Base-by-base conservation (phyloP, 2,329 filamentous ascomycete species). In the Coccinonectria pachysandricola region DNA sequence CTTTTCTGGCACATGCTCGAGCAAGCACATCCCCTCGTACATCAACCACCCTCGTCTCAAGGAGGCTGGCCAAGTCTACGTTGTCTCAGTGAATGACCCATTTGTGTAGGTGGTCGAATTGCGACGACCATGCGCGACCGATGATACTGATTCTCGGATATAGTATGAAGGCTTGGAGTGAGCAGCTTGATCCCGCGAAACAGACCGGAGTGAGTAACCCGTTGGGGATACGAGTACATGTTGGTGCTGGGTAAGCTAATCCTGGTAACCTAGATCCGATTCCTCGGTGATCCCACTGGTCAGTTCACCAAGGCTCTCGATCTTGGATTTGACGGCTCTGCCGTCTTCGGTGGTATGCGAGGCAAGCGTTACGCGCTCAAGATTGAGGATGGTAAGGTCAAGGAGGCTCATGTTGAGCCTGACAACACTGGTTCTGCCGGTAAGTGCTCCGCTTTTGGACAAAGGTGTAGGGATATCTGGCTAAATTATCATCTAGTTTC, bases 61-160 rank as follows among this genome's bases (percentile, higher is more conserved):
- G 60, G 66, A 78, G 34, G 84, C 82, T 15, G 87, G 86, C 24
- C 68, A 80, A 47, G 82, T 94, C 23, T 93, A 92, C 48, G 84
- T 96, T 20, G 75, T 96, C 30, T 77, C 82, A 10, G 87, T 95
- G 51, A 96, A 96, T 53, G 88, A 96, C 53, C 74, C 86, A 12
- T 95, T 95, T 53, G 87, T 94, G 82, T 92, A 65, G 59, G 81
- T 60, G 21, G 15, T 9, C 3, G 12, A 3, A 8, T 7, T n/a
- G 12, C 5, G 14, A 26, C n/a, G 7, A 9, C 5, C 7, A 8
- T 9, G 6, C 18, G 10, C 7, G 18, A 10, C 7, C 17, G 10
- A 19, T 19, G 16, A 11, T 26, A 26, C 27, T 39, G 9, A 44
- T 16, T 23, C 21, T 22, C 16, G 33, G 19, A 31, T 32, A 22